phyloP scores from a whole-genome alignment of 495 filamentous ascomycete genomes.

The Aspergillus hancockii region DNA sequence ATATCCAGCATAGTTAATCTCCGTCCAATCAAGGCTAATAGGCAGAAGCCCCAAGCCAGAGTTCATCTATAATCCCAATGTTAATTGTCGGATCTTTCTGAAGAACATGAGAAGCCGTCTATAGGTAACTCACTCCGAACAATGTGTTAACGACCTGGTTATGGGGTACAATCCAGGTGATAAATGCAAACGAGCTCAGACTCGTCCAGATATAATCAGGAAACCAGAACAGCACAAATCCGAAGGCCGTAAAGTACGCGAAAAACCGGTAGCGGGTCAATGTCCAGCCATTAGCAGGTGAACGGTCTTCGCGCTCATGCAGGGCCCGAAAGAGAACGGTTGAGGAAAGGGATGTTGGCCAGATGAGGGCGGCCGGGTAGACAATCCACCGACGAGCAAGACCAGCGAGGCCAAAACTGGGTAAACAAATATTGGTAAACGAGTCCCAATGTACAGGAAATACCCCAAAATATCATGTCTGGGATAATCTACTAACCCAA shows the following conservation, averaged over 20 bases:
- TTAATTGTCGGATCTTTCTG: no score
- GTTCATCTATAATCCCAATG: slow-evolving; percentile 56
- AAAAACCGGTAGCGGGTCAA: slow-evolving; percentile 62
- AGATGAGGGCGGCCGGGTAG: slow-evolving; percentile 43
- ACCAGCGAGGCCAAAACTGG: slow-evolving; percentile 57
- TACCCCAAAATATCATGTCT: neutral
- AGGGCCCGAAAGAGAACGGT: slow-evolving; percentile 43
- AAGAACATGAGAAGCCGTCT: slow-evolving; percentile 73
- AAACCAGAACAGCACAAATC: slow-evolving; percentile 67
- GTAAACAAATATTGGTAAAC: neutral
- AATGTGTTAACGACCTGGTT: slow-evolving; percentile 62
- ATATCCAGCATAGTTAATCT: slow-evolving; percentile 49
- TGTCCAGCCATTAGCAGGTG: slow-evolving; percentile 51
- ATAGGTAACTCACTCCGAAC: slow-evolving; percentile 76
- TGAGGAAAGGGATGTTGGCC: slow-evolving; percentile 32
- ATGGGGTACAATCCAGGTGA: slow-evolving; percentile 62
- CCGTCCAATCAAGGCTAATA: slow-evolving; percentile 70
- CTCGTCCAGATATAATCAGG: slow-evolving; percentile 75
- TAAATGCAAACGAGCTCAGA: slow-evolving; percentile 61
- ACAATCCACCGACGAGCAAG: slow-evolving; percentile 63
- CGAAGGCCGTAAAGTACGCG: slow-evolving; percentile 41
- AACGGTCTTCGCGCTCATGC: slow-evolving; percentile 42
- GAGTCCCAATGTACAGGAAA: neutral
- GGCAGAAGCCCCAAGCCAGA: slow-evolving; percentile 79
- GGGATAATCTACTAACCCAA: slow-evolving; percentile 46